Percentiles rank a stretch among this genome's conserved stretches.
Evolutionary conservation across 2,329 filamentous ascomycete genomes (phyloP).

Genomic region (Trichoderma polysporum): DNA sequence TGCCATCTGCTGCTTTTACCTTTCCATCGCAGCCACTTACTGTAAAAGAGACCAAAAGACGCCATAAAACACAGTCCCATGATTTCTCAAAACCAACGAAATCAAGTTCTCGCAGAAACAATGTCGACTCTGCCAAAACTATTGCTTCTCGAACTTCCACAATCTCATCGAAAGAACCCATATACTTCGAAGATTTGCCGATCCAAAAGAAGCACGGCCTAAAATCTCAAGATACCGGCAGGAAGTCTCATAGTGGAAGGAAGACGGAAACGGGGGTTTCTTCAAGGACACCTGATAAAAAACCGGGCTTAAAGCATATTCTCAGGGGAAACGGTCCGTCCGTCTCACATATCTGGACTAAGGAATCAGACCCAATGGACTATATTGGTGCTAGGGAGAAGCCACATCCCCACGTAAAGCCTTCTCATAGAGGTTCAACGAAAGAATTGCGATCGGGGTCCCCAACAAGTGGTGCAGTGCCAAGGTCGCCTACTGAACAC

Average conservation of each 20-base stretch:
- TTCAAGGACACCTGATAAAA: slow-evolving; percentile 27
- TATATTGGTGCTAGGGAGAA: background rate
- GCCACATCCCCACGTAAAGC: slow-evolving; percentile 9
- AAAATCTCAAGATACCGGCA: slow-evolving; percentile 11
- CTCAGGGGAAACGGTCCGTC: slow-evolving; percentile 51
- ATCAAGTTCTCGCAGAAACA: slow-evolving; percentile 16
- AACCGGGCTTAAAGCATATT: slow-evolving; percentile 42
- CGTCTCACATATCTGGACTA: slow-evolving; percentile 50
- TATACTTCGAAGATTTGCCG: slow-evolving; percentile 9
- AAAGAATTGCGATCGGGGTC: slow-evolving; percentile 40
- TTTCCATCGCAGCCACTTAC: background rate
- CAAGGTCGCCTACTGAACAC: slow-evolving; percentile 43
- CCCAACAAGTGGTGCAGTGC: slow-evolving; percentile 40
- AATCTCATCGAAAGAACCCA: slow-evolving; percentile 25
- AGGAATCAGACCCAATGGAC: slow-evolving; percentile 36
- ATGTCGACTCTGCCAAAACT: background rate
- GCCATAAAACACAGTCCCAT: background rate
- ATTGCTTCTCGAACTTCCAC: slow-evolving; percentile 12
- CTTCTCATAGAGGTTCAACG: slow-evolving; percentile 18
- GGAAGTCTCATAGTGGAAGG: slow-evolving; percentile 30
- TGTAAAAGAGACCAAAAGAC: background rate
- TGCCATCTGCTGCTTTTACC: background rate
- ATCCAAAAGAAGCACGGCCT: slow-evolving; percentile 40
- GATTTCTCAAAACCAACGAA: slow-evolving; percentile 18
- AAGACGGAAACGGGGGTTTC: slow-evolving; percentile 29